Base-by-base conservation (phyloP, 179 eudicot species). In the Beta corolliflora region DNA sequence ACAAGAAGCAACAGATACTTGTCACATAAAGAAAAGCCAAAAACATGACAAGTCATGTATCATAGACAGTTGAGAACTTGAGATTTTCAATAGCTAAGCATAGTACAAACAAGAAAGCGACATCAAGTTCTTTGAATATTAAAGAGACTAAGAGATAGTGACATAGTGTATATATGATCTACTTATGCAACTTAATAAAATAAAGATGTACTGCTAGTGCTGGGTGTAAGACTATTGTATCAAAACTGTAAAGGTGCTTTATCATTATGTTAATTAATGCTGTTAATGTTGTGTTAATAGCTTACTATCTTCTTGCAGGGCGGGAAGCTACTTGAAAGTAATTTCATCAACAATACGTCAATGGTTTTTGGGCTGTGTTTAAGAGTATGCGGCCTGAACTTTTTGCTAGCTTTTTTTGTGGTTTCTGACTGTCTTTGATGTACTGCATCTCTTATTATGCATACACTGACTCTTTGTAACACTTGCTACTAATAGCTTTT, bases 331-430 rank as follows among this genome's bases (percentile, higher is more conserved):
- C 89, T 90, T 73, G 96, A 96, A 86, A 94, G 98, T 80, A 96
- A 93, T 84, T 96, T 96, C 79, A 94, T 96, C 88, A 96, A 96
- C 90, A 94, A 92, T 78, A 96, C 98, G 76, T 92, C 99, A 6
- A 96, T 96, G 99, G 98, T 96, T 75, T 92, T 96, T 83, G 91
- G 97, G 55, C 88, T 91, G 52, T 96, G 99, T 84, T 85, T 96
- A 72, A 90, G 98, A 83, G 99, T 95, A 91, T 70, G 97, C 71
- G 73, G 25, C 70, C 67, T 83, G 16, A 75, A 48, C 79, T 63
- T 31, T 79, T 13, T 73, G 66, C 15, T 46, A 44, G 54, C n/a
- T 23, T 85, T 59, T 15, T 50, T 64, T 48, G 9, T 59, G 9
- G 41, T 19, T 64, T 71, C 46, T 44, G 7, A 50, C 8, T 25